Evolutionary conservation across 78 protist species (phyloP), one percentile per base, ranked within the genome.

Genomic region (Dictyostelium discoideum): DNA sequence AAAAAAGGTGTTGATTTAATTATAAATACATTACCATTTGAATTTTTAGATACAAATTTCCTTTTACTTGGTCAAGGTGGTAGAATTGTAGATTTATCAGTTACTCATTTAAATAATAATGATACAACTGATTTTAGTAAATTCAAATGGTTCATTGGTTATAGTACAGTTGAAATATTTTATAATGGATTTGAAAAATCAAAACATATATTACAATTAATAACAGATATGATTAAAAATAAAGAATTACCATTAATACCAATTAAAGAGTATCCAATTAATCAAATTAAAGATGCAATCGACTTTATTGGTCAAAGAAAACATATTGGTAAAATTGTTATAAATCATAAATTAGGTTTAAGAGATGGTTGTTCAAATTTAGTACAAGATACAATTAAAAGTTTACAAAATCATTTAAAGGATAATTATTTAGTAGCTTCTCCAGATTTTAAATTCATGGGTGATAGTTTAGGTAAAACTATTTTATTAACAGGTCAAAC

Each of bases 401-500:
- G 14, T 57, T 57, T 57, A 57, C 2, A 11, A 18, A 5, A 11
- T 1, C 20, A 18, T 9, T 39, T 39, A 76, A 46, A 29, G 6
- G 14, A 79, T 29, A 2, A 79, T 11, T 57, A 57, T 18, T 18
- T 18, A 4, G 11, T 26, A 2, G 0, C 20, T 3, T 29, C 26
- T 5, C 18, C 46, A 37, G 20, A 74, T 14, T 37, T 29, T 26
- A 13, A 26, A 26, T 10, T 74, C 11, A 57, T 18, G 26, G 39
- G 77, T 32, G 22, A 72, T 32, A 3, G n/a, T 16, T 46, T 29
- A 29, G 39, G 42, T 22, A 76, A 76, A 13, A 86, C 92, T n/a
- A 46, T 77, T 3, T 4, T 86, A 16, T 20, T 86, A 32, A 76
- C 92, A 11, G 92, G 92, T 24, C 92, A 86, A 57, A n/a, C 83